phyloP scores from a whole-genome alignment of 192 early-diverging fungal species.

The Mortierella claussenii region DNA sequence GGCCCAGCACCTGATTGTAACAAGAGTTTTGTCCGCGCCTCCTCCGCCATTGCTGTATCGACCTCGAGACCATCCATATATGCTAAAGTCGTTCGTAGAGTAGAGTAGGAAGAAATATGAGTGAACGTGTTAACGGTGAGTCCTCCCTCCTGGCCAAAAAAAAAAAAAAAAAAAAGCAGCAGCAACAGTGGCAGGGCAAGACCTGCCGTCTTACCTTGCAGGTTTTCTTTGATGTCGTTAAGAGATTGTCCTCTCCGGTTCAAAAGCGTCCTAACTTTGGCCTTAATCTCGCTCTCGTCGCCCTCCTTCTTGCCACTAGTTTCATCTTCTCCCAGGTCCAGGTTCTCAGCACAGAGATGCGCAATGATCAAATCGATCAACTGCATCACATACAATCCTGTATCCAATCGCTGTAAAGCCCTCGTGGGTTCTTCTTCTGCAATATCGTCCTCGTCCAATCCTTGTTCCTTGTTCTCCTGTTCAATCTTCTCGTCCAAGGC shows the following conservation, averaged over 20 bases:
- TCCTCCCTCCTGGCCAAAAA: not conserved
- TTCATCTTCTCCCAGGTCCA: slow-evolving; percentile 30
- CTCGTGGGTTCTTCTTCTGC: slow-evolving; percentile 70
- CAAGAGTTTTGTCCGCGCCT: slow-evolving; percentile 39
- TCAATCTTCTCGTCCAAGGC: slow-evolving; percentile 67
- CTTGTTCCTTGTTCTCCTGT: slow-evolving; percentile 54
- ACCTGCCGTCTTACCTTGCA: slow-evolving; percentile 51
- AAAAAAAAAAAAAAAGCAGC: not conserved
- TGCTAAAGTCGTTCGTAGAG: slow-evolving; percentile 5
- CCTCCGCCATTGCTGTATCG: slow-evolving; percentile 33
- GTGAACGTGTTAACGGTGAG: not conserved
- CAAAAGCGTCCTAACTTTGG: slow-evolving; percentile 48
- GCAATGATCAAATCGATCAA: slow-evolving; percentile 75
- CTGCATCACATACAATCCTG: slow-evolving; percentile 87
- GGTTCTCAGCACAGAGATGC: slow-evolving; percentile 67
- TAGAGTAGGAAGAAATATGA: not conserved
- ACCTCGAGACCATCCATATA: slow-evolving; percentile 44
- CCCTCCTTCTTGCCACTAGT: not conserved
- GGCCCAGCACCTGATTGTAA: slow-evolving; percentile 20
- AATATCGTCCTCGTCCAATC: slow-evolving; percentile 60
- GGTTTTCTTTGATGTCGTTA: slow-evolving; percentile 53
- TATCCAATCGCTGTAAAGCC: slow-evolving; percentile 78
- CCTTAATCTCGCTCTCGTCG: slow-evolving; percentile 49
- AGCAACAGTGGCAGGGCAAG: not conserved
- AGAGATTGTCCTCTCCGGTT: slow-evolving; percentile 58